Conservation (phyloP, 441 rosid genomes). For the Breynia disticha region DNA sequence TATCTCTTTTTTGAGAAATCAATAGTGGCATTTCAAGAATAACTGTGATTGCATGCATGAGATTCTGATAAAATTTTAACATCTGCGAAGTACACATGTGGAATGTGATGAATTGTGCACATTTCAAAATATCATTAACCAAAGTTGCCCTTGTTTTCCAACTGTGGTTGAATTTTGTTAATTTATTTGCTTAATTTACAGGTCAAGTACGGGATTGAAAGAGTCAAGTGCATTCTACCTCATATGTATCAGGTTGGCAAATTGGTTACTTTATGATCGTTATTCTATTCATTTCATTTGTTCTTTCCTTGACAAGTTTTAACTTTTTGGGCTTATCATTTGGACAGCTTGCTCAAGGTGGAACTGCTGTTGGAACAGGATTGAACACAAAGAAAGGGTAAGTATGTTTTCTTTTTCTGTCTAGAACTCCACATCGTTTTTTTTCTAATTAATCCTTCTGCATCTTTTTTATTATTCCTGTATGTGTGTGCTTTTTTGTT, state of each 20-base stretch:
- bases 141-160: too few species aligned
- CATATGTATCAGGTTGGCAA: constrained; percentile 74
- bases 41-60: too few species aligned
- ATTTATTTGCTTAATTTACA: constrained; percentile 19
- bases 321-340: constrained; percentile 10
- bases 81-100: too few species aligned
- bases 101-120: too few species aligned
- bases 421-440: too few species aligned
- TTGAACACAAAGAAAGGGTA: constrained; percentile 96
- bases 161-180: constrained; percentile 7
- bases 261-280: neutral
- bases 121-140: too few species aligned
- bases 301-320: neutral
- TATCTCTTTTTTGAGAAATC: constrained; percentile 15
- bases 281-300: neutral
- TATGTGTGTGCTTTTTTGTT: too few species aligned
- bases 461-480: too few species aligned
- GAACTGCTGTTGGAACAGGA: constrained; percentile 98
- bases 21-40: neutral
- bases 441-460: too few species aligned
- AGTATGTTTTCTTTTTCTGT: constrained; percentile 11
- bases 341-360: constrained; percentile 96
- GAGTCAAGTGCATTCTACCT: constrained; percentile 61
- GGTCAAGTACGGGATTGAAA: constrained; percentile 73
- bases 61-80: too few species aligned